These are phyloP conservation scores for Candida michaelii DNA, from an alignment of 805 yeast species.

Conservation along the genomic window DNA sequence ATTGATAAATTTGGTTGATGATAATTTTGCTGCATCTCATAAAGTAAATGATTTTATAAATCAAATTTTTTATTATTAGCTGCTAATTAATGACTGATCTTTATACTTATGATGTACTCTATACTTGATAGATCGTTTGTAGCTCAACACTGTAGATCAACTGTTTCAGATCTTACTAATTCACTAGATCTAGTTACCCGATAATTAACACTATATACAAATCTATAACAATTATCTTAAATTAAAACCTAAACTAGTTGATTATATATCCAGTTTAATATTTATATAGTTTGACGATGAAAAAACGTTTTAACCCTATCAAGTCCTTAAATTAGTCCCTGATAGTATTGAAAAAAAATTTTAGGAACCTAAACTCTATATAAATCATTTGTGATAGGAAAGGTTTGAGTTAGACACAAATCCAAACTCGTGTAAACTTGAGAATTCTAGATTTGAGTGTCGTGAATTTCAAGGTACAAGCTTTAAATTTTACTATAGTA, in stretches of 20 bases:
- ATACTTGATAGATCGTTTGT: too few relatives aligned
- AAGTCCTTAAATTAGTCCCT: not conserved
- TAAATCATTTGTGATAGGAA: conserved; percentile 7
- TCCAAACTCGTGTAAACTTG: conserved; percentile 5
- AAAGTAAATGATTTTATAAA: too few relatives aligned
- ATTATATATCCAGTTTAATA: too few relatives aligned
- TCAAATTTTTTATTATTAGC: too few relatives aligned
- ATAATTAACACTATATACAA: not conserved
- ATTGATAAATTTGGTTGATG: conserved; percentile 15
- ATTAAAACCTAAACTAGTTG: too few relatives aligned
- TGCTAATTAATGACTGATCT: too few relatives aligned
- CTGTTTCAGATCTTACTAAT: not conserved
- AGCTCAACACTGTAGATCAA: too few relatives aligned
- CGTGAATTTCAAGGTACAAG: conserved; percentile 4
- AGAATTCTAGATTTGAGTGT: conserved; percentile 16
- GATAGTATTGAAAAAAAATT: conserved; percentile 1
- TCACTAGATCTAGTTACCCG: not conserved
- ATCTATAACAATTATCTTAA: not conserved
- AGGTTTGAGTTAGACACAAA: conserved; percentile 8
- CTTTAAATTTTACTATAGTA: not conserved
- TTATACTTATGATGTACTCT: too few relatives aligned
- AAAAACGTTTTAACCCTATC: not conserved
- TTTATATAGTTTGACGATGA: not conserved
- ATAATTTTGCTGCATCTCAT: conserved; percentile 8
- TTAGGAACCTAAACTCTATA: conserved; percentile 6